Base-by-base conservation (phyloP, 2,329 filamentous ascomycete species). In the Pseudogymnoascus sp. region DNA sequence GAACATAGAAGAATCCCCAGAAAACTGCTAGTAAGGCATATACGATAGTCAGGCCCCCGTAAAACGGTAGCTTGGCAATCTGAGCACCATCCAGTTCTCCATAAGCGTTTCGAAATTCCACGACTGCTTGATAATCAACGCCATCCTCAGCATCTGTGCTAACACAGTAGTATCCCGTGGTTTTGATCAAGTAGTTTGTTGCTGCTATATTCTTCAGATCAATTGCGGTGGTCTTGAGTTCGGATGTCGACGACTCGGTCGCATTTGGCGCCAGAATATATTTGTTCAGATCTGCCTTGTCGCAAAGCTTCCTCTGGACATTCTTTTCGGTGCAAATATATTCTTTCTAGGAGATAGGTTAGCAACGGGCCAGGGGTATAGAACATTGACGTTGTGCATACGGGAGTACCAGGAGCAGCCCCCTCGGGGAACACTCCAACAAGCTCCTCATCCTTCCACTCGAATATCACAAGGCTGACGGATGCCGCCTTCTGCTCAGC, bases 81-180 rank as follows among this genome's bases (percentile, higher is more conserved):
- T 99, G 93, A 1, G 92, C 92, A 6, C 92, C 95, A 4, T 93
- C 90, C 62, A 99, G 87, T 79, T 99, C 93, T 73, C 95, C 95
- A 73, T 96, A 99, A 2, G 95, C 90, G 75, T 99, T 97, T 65
- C 93, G 87, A 75, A 97, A 99, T 71, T 95, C 93, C 45, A 95
- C 88, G 12, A 95, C 84, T 6, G 89, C 93, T 55, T 81, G 83
- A 73, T 96, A 99, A 49, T 90, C 81, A 18, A 71, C 65, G 63
- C 82, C 75, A 6, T 83, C 80, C 0, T 82, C 79, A 25, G 82
- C 85, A 73, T 86, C 93, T 1, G 91, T 95, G 61, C 90, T 86
- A 64, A 99, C 88, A 71, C 95, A 99, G 76, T 96, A 99, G 77
- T 97, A 99, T 28, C 95, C 95, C 0, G 95, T 99, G 75, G 91